Evolutionary conservation across 768 basidiomycete species (phyloP).

Genomic region (Punctularia strigosozonata): DNA sequence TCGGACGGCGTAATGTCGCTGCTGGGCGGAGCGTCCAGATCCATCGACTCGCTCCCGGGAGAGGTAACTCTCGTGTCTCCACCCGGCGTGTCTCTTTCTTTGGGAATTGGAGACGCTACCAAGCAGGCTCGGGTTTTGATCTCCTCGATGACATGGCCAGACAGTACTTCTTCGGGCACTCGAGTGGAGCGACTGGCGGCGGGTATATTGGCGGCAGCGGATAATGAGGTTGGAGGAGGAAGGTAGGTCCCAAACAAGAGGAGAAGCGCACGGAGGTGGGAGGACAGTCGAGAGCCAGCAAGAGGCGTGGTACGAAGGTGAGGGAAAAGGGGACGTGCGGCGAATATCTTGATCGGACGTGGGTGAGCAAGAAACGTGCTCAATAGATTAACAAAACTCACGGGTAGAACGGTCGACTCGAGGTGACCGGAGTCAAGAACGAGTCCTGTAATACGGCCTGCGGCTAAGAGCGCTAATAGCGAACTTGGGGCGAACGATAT

Average conservation of each 20-base stretch:
- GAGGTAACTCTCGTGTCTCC: conserved; percentile 14
- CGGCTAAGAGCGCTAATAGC: conserved; percentile 72
- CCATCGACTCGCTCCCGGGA: conserved; percentile 23
- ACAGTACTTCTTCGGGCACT: conserved; percentile 71
- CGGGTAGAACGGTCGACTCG: conserved; percentile 82
- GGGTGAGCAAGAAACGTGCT: background rate
- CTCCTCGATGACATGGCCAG: conserved; percentile 75
- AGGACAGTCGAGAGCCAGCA: conserved; percentile 73
- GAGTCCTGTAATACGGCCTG: conserved; percentile 85
- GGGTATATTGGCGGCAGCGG: conserved; percentile 50
- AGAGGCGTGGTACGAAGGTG: conserved; percentile 76
- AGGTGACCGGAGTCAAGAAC: conserved; percentile 90
- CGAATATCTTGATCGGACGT: conserved; percentile 55
- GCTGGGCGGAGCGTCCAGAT: conserved; percentile 31
- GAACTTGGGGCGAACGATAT: conserved; percentile 89
- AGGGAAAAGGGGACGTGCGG: conserved; percentile 78
- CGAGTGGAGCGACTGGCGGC: conserved; percentile 48
- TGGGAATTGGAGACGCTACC: conserved; percentile 28
- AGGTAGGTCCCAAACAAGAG: conserved; percentile 75
- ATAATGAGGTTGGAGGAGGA: conserved; percentile 68
- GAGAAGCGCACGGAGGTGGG: conserved; percentile 71
- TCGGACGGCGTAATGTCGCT: conserved; percentile 55
- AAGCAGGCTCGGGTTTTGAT: conserved; percentile 87
- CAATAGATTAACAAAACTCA: conserved; percentile 24
- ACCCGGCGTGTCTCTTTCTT: conserved; percentile 16